A percentile compares a stretch with the other conserved stretches of the same genome.
Conservation (phyloP, 768 basidiomycete genomes). For the Coprinopsis sp. region DNA sequence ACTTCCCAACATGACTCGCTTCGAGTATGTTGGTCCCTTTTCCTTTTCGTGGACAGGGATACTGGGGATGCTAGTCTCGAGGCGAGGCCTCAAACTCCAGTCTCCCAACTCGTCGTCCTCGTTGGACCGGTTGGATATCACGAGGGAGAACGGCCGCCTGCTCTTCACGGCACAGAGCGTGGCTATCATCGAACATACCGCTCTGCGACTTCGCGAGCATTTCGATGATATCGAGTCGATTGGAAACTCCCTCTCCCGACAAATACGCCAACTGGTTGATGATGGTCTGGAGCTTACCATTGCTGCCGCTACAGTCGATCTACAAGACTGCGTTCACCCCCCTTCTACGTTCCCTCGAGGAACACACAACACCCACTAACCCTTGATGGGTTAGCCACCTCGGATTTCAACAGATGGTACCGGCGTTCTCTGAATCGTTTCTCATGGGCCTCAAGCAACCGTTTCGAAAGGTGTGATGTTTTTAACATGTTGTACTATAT, state of each 20-base stretch:
- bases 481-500: slow-evolving; percentile 4
- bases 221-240: neutral
- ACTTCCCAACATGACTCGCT: slow-evolving; percentile 1
- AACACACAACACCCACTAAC: neutral
- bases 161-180: neutral
- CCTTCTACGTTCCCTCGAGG: neutral
- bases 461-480: slow-evolving; percentile 1
- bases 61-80: neutral
- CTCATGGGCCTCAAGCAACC: neutral
- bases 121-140: neutral
- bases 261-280: neutral
- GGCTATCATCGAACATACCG: neutral
- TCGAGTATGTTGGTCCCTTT: slow-evolving; percentile 3
- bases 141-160: neutral
- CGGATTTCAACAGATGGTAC: too few species aligned
- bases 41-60: slow-evolving; percentile 2
- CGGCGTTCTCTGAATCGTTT: neutral
- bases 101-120: neutral
- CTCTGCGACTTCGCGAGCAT: neutral
- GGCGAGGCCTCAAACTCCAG: neutral
- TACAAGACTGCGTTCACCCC: neutral
- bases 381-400: neutral
- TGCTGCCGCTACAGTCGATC: neutral
- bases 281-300: slow-evolving; percentile 2
- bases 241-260: neutral